Evolutionary conservation across 2,329 filamentous ascomycete species (phyloP), one percentile per base, ranked within the genome.

Genomic region (Aspergillus thermomutatus): DNA sequence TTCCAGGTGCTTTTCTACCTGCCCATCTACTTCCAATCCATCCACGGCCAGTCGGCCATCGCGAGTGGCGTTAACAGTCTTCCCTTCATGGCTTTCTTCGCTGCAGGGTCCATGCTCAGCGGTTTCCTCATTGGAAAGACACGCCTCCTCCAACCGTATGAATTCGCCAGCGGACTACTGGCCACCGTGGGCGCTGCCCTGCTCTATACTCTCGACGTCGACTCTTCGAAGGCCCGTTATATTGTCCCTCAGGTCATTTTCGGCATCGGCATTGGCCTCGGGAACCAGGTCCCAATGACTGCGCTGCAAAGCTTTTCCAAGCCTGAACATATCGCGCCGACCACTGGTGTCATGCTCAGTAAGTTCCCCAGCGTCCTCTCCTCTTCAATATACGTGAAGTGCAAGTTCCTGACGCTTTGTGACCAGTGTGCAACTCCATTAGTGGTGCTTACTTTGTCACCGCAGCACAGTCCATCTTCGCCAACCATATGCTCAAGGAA

Each of bases 221-320:
- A 28, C 27, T 59, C 61, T 23, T 59, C 60, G 23, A 53, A 56
- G 53, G 53, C 57, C 10, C 54, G 49, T 34, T 63, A 60, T 50
- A 58, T 68, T 31, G 66, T 66, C n/a, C 28, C 59, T 25, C 54
- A 69, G 54, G 53, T 68, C 19, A 56, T 64, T 17, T 60, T 64
- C 48, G 67, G 65, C 6, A 56, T 68, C 48, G 66, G 64, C 19
- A 43, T 64, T 52, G 66, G 67, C n/a, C 37, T 67, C 31, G 56
- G 61, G 21, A 64, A 61, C 47, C 66, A 68, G 52, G 54, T 62
- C 25, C 62, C 68, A 14, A 60, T 66, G 57, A 64, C 54, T 21
- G 60, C 59, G 25, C 47, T 63, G 27, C 66, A 68, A 49, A 57
- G 53, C 9, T 59, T 60, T 37, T 55, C 60, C 5, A 58, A 59